Evolutionary conservation across 805 yeast species (phyloP).

Genomic region (Nakazawaea wickerhamii): DNA sequence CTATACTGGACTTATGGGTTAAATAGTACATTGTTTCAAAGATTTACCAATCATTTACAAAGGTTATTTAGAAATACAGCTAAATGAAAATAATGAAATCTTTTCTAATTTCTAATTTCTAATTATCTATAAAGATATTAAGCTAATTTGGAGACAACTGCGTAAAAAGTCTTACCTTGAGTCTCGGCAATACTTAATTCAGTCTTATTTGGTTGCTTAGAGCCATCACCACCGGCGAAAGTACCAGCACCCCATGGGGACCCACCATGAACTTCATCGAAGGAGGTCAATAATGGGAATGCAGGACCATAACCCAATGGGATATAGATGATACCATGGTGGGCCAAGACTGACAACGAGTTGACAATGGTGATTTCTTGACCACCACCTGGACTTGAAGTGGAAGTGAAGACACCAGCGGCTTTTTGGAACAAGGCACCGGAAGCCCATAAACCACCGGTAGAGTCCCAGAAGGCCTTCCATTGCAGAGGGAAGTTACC

Average conservation of each 20-base stretch:
- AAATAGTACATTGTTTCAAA: slow-evolving; percentile 23
- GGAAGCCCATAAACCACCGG: slow-evolving; percentile 75
- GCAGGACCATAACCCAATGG: slow-evolving; percentile 70
- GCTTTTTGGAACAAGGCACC: slow-evolving; percentile 73
- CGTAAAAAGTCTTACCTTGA: slow-evolving; percentile 65
- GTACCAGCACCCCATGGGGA: slow-evolving; percentile 88
- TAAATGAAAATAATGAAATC: neutral
- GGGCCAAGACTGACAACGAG: slow-evolving; percentile 59
- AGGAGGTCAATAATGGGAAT: slow-evolving; percentile 46
- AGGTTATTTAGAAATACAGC: neutral
- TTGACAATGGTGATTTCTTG: slow-evolving; percentile 69
- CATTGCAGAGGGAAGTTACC: slow-evolving; percentile 80
- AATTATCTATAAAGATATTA: neutral
- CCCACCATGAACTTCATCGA: slow-evolving; percentile 70
- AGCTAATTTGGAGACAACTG: slow-evolving; percentile 31
- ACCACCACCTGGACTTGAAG: slow-evolving; percentile 80
- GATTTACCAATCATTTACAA: slow-evolving; percentile 17
- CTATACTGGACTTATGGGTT: slow-evolving; percentile 23
- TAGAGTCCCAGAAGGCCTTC: slow-evolving; percentile 69
- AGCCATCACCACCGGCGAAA: slow-evolving; percentile 72
- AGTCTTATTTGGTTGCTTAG: slow-evolving; percentile 57
- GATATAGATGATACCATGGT: slow-evolving; percentile 76
- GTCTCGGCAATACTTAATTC: slow-evolving; percentile 58
- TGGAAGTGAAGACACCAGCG: slow-evolving; percentile 66
- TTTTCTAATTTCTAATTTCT: neutral